phyloP scores from a whole-genome alignment of 768 basidiomycete species.

The Obba rivulosa region DNA sequence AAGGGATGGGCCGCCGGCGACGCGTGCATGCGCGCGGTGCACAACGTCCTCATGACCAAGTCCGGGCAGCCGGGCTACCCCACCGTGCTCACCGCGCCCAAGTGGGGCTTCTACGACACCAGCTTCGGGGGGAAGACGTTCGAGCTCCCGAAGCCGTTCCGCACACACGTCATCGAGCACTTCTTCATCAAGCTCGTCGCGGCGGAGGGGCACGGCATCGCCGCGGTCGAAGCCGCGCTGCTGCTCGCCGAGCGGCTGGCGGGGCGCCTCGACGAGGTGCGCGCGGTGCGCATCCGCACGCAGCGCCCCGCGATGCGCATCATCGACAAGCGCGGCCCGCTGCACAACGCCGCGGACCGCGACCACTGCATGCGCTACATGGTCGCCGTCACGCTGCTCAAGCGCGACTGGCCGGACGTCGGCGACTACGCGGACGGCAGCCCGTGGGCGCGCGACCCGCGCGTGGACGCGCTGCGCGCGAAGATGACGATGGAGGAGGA shows the following conservation, averaged over 20 bases:
- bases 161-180: slow-evolving; percentile 2
- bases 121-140: slow-evolving; percentile 3
- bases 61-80: slow-evolving; percentile 9
- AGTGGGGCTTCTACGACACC: slow-evolving; percentile 10
- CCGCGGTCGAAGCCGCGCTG: slow-evolving; percentile 8
- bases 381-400: slow-evolving; percentile 9
- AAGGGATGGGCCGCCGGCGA: slow-evolving; percentile 12
- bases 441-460: slow-evolving; percentile 4
- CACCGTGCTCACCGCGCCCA: slow-evolving; percentile 7
- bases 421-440: slow-evolving; percentile 4
- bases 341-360: slow-evolving; percentile 8
- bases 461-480: slow-evolving; percentile 5
- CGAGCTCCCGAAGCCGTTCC: slow-evolving; percentile 3
- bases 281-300: slow-evolving; percentile 7
- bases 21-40: slow-evolving; percentile 9
- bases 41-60: slow-evolving; percentile 10
- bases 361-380: slow-evolving; percentile 13
- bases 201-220: slow-evolving; percentile 7
- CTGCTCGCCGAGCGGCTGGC: background rate
- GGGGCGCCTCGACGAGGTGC: background rate
- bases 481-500: slow-evolving; percentile 12
- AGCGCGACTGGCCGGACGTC: slow-evolving; percentile 4
- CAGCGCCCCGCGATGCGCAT: slow-evolving; percentile 6
- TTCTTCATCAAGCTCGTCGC: slow-evolving; percentile 8
- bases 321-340: slow-evolving; percentile 6